These are phyloP conservation scores for Debaryomyces singareniensis DNA, from an alignment of 1,139 yeast species.

Conservation along the genomic window DNA sequence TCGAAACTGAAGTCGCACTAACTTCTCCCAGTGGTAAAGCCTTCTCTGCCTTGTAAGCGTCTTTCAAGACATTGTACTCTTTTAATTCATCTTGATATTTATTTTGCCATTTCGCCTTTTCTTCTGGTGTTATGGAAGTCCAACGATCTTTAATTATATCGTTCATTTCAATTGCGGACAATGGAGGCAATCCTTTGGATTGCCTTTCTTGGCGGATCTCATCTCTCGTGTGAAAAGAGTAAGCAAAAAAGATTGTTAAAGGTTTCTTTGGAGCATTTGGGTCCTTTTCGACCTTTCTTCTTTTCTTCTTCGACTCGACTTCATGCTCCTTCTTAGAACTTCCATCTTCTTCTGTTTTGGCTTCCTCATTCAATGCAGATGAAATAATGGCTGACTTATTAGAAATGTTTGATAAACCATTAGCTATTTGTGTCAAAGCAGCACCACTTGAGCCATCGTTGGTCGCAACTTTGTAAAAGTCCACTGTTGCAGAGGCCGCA, in stretches of 20 bases:
- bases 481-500: slow-evolving; percentile 71
- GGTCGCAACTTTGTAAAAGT: slow-evolving; percentile 55
- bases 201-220: slow-evolving; percentile 59
- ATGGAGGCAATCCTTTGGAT: slow-evolving; percentile 51
- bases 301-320: slow-evolving; percentile 20
- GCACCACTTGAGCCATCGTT: slow-evolving; percentile 25
- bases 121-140: slow-evolving; percentile 61
- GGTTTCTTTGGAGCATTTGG: slow-evolving; percentile 64
- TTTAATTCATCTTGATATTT: slow-evolving; percentile 62
- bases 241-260: slow-evolving; percentile 77
- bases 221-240: slow-evolving; percentile 60
- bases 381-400: slow-evolving; percentile 8
- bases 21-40: slow-evolving; percentile 2
- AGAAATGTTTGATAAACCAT: slow-evolving; percentile 17
- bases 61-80: slow-evolving; percentile 58
- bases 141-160: slow-evolving; percentile 73
- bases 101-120: slow-evolving; percentile 71
- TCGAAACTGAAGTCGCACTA: slow-evolving; percentile 1
- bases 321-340: slow-evolving; percentile 10
- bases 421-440: slow-evolving; percentile 29
- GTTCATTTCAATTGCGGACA: slow-evolving; percentile 71
- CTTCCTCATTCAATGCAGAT: slow-evolving; percentile 5
- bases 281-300: slow-evolving; percentile 47
- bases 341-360: slow-evolving; percentile 4
- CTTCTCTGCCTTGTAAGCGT: slow-evolving; percentile 44